Percentiles rank a stretch among this genome's conserved stretches.
These are phyloP conservation scores for Candida xyloterini DNA, from an alignment of 805 yeast species.

Conservation along the genomic window DNA sequence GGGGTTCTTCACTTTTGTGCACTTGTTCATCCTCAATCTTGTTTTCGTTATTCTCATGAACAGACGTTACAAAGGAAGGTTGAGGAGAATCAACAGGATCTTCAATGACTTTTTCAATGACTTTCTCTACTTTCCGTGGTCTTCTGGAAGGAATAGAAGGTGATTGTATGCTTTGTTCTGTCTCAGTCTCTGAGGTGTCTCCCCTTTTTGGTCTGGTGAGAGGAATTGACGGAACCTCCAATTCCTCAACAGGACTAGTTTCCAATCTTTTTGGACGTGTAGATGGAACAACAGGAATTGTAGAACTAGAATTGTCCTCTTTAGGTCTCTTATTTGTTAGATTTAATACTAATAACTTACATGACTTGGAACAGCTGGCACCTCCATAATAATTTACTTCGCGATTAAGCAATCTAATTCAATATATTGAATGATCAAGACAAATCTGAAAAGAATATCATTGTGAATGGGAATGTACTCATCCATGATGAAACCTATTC, in stretches of 20 bases:
- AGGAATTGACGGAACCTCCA: conserved; percentile 18
- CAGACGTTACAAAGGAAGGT: conserved; percentile 15
- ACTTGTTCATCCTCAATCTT: background rate
- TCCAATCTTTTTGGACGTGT: conserved; percentile 7
- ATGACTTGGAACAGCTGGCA: conserved; percentile 22
- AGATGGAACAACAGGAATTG: conserved; percentile 1
- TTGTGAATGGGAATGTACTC: background rate
- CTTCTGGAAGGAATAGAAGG: conserved; percentile 21
- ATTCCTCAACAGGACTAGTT: background rate
- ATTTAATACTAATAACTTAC: conserved; percentile 14
- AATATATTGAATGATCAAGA: conserved; percentile 1
- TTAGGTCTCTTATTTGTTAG: conserved; percentile 7
- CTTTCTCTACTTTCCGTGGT: conserved; percentile 10
- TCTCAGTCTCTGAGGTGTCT: background rate
- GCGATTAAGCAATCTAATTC: conserved; percentile 8
- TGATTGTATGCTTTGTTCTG: background rate
- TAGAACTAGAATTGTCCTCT: background rate
- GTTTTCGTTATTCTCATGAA: conserved; percentile 15
- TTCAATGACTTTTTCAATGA: background rate
- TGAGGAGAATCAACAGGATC: background rate
- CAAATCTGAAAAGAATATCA: background rate
- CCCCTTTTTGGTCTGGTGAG: conserved; percentile 15
- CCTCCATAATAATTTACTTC: conserved; percentile 16
- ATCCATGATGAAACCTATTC: background rate
- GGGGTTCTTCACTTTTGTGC: too few species aligned